Evolutionary conservation across 2,329 filamentous ascomycete genomes (phyloP), one percentile per base, ranked within the genome.

Genomic region (Clonostachys rhizophaga): DNA sequence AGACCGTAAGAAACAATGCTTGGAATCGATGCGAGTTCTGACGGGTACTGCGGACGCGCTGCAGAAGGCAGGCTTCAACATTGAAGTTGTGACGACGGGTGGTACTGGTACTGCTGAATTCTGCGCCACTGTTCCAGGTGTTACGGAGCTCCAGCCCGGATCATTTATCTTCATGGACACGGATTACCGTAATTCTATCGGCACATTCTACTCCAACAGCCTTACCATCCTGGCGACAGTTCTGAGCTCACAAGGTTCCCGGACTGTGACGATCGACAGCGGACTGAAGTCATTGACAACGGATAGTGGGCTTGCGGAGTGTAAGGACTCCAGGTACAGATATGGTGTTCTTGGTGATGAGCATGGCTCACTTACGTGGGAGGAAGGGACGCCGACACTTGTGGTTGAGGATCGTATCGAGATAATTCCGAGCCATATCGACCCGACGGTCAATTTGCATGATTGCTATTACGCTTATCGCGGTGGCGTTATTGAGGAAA

Each of bases 101-200:
- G 75, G 75, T 1, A 78, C 75, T 0, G 75, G 75, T 7, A 78
- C 75, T 1, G 72, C 68, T 3, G 75, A 78, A 49, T 78, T 79
- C 52, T 79, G 75, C 47, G 74, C 68, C 2, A 66, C 60, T 0
- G 72, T 76, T 0, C 67, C 69, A 0, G 75, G 75, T 0, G 66
- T 79, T 1, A 79, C 75, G 2, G 76, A 79, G 52, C 61, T 79
- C 2, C 76, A 79, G 53, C 76, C 76, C 0, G 76, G 76, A 0
- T 76, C 71, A 0, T 79, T 79, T 49, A 68, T 79, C 47, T 79
- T 79, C 55, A 79, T 79, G 76, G 76, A 79, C 48, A 75, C 75
- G 3, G 76, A 79, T 53, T 79, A 79, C 52, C 68, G 74, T 4
- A 73, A 75, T 45, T 76, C 76, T 0, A 64, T 79, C 0, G 76